Evolutionary conservation across 139 green algal species (phyloP), one percentile per base, ranked within the genome.

Genomic region (Astrephomene gubernaculifera): DNA sequence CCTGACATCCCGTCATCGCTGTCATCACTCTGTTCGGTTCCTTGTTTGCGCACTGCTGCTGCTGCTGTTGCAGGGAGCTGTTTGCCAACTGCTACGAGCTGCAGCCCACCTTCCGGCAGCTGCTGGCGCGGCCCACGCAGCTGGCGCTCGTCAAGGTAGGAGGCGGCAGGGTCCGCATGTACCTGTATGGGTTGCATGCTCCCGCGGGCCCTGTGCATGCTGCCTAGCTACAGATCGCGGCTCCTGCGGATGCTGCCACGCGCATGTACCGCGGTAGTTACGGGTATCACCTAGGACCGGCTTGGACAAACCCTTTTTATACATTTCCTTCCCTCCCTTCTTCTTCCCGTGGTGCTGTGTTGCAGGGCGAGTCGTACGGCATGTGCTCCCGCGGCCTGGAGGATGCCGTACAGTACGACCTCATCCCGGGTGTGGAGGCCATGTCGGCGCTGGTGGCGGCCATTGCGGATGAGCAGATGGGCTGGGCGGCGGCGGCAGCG

Each of bases 21-120:
- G n/a, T n/a, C n/a, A n/a, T n/a, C n/a, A n/a, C n/a, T n/a, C n/a
- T n/a, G n/a, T n/a, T n/a, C n/a, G n/a, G n/a, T n/a, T n/a, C n/a
- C n/a, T n/a, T n/a, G n/a, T n/a, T n/a, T n/a, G n/a, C n/a, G n/a
- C n/a, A n/a, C n/a, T n/a, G n/a, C n/a, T n/a, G n/a, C n/a, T n/a
- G n/a, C n/a, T n/a, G n/a, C n/a, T n/a, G n/a, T n/a, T 21, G 35
- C 76, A 83, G 76, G 64, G 79, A 85, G 52, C 92, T 99, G 29
- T 99, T 99, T 79, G 88, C 85, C 36, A 94, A 99, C 83, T 99
- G 97, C 92, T 97, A 95, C 81, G 97, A 99, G 94, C 93, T 99
- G 82, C 89, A 91, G 75, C 97, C 96, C 6, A 92, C 95, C 3
- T 98, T 99, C 82, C 81, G 74, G 81, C 93, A 94, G 84, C 90